phyloP scores from a whole-genome alignment of 768 basidiomycete species.

The Xerocomus brunneocitrinus region DNA sequence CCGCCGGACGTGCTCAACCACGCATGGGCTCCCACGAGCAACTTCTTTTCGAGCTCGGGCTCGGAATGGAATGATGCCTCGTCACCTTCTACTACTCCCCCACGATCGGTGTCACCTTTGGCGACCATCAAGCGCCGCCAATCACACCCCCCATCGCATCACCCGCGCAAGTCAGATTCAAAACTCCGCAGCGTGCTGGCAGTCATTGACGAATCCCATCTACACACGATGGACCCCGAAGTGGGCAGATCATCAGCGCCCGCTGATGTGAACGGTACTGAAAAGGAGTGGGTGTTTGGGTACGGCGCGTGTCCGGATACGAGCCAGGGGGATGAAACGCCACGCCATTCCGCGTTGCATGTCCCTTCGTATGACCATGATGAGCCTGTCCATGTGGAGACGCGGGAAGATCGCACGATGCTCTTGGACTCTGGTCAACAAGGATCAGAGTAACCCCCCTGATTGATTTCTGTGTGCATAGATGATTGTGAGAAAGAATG shows the following conservation, averaged over 20 bases:
- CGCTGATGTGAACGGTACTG: slow-evolving; percentile 30
- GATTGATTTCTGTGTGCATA: slow-evolving; percentile 6
- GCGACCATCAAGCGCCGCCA: slow-evolving; percentile 41
- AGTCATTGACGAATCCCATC: slow-evolving; percentile 60
- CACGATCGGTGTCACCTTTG: slow-evolving; percentile 52
- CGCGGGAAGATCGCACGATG: slow-evolving; percentile 27
- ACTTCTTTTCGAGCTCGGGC: slow-evolving; percentile 46
- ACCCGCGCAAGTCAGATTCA: slow-evolving; percentile 52
- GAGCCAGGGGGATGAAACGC: slow-evolving; percentile 40
- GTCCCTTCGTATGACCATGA: slow-evolving; percentile 21
- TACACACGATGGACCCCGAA: slow-evolving; percentile 29
- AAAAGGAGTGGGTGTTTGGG: slow-evolving; percentile 37
- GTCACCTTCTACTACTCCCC: slow-evolving; percentile 38
- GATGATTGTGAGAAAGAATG: slow-evolving; percentile 6
- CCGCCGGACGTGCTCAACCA: slow-evolving; percentile 32
- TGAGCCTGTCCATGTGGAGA: slow-evolving; percentile 17
- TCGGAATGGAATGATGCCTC: slow-evolving; percentile 52
- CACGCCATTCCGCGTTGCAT: slow-evolving; percentile 37
- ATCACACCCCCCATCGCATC: slow-evolving; percentile 45
- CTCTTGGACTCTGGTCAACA: slow-evolving; percentile 18
- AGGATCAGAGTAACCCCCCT: slow-evolving; percentile 9
- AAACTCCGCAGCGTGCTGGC: slow-evolving; percentile 72
- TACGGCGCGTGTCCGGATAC: slow-evolving; percentile 35
- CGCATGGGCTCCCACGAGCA: slow-evolving; percentile 50
- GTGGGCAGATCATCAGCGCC: slow-evolving; percentile 16